These are phyloP conservation scores for Hyaloscypha bicolor DNA, from an alignment of 495 filamentous ascomycete species.

Conservation along the genomic window DNA sequence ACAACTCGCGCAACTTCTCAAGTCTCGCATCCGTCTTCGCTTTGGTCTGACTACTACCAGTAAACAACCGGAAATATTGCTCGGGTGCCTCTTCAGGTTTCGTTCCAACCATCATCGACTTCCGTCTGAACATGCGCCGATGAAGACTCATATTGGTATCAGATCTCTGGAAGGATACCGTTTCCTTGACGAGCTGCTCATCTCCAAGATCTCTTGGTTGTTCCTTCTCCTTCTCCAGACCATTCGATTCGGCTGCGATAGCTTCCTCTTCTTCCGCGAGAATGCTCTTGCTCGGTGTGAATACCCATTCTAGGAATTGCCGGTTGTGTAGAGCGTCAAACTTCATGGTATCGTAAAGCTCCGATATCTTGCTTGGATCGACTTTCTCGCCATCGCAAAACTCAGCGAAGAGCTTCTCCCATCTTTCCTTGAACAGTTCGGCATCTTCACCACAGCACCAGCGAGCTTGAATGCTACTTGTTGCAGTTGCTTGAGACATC, in stretches of 20 bases:
- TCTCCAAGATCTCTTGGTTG: conserved; percentile 37
- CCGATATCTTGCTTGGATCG: conserved; percentile 96
- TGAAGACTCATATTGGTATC: conserved; percentile 45
- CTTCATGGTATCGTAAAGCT: conserved; percentile 99
- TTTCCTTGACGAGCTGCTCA: conserved; percentile 30
- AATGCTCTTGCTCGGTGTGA: conserved; percentile 76
- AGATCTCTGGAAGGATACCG: conserved; percentile 31
- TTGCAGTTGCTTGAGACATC: conserved; percentile 58
- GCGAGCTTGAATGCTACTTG: conserved; percentile 74
- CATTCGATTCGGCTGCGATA: conserved; percentile 36
- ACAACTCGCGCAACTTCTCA: conserved; percentile 86
- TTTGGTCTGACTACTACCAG: conserved; percentile 74
- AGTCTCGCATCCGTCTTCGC: conserved; percentile 83
- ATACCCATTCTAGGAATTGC: conserved; percentile 96
- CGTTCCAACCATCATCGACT: conserved; percentile 47
- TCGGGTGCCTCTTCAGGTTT: conserved; percentile 24
- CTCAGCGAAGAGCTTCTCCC: conserved; percentile 97
- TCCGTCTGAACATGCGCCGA: conserved; percentile 51
- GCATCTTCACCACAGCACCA: conserved; percentile 98
- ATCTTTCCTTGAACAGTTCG: conserved; percentile 91
- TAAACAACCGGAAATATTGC: conserved; percentile 85
- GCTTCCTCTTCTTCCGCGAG: conserved; percentile 58
- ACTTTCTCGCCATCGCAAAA: conserved; percentile 97
- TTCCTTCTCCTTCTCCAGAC: conserved; percentile 37
- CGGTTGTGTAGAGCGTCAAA: conserved; percentile 97